These are phyloP conservation scores for Rhododendron griersonianum DNA, from an alignment of 148 eudicot species.

Conservation along the genomic window DNA sequence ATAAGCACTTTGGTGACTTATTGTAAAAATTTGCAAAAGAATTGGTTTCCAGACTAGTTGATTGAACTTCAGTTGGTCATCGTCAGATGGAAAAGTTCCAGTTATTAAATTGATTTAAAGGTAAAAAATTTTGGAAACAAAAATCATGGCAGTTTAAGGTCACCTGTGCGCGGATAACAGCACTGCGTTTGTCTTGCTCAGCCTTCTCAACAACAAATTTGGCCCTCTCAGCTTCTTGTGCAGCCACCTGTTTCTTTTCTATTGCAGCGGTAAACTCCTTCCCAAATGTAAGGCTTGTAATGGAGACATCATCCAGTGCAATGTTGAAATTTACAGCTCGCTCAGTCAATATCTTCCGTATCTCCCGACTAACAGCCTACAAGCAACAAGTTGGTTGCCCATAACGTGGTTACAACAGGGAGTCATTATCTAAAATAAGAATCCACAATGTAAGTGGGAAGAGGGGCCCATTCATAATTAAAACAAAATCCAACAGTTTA, in stretches of 20 bases:
- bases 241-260: constrained; percentile 94
- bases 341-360: constrained; percentile 66
- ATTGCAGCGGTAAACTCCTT: constrained; percentile 91
- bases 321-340: constrained; percentile 83
- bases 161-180: constrained; percentile 85
- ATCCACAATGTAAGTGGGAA: not conserved
- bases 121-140: not conserved
- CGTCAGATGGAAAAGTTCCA: not conserved
- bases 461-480: not conserved
- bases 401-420: not conserved
- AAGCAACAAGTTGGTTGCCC: not conserved
- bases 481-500: not conserved
- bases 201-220: constrained; percentile 80
- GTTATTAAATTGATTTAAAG: not conserved
- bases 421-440: not conserved
- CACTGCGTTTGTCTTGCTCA: constrained; percentile 76
- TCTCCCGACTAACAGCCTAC: constrained; percentile 83
- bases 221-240: constrained; percentile 82
- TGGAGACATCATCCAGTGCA: constrained; percentile 90
- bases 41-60: not conserved
- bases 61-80: not conserved
- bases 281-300: constrained; percentile 80
- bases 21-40: not conserved
- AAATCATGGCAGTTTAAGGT: constrained; percentile 7
- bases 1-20: not conserved